phyloP scores from a whole-genome alignment of 176 grass and related monocot species.

The Cymbopogon citratus region DNA sequence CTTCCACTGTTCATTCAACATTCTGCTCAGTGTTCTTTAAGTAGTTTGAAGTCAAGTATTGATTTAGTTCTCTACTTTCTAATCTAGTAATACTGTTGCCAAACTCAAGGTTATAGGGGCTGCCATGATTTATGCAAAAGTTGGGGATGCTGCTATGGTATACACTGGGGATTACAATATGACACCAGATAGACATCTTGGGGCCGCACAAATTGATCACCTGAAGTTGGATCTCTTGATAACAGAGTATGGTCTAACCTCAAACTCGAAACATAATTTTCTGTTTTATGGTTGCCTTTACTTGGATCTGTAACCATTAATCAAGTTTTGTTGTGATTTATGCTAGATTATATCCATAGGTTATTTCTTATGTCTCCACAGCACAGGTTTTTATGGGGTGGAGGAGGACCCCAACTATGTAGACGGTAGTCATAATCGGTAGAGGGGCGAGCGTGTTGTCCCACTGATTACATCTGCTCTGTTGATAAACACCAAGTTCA shows the following conservation, averaged over 20 bases:
- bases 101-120: slow-evolving; percentile 77
- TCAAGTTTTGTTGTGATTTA: neutral
- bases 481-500: neutral
- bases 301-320: neutral
- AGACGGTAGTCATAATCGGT: neutral
- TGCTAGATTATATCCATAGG: neutral
- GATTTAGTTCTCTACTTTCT: slow-evolving; percentile 9
- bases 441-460: neutral
- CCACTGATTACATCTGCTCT: neutral
- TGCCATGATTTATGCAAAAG: slow-evolving; percentile 95
- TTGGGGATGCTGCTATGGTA: slow-evolving; percentile 64
- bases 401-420: neutral
- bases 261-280: slow-evolving; percentile 6
- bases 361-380: neutral
- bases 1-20: neutral
- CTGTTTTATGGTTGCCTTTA: neutral
- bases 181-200: slow-evolving; percentile 98
- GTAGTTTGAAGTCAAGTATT: slow-evolving; percentile 11
- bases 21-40: neutral
- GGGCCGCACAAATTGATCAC: slow-evolving; percentile 89
- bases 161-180: slow-evolving; percentile 99
- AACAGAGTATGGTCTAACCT: slow-evolving; percentile 61
- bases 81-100: slow-evolving; percentile 17
- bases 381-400: neutral
- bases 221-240: slow-evolving; percentile 80